Conservation (phyloP, 73 alveolate species). For the Uronychia setigera region DNA sequence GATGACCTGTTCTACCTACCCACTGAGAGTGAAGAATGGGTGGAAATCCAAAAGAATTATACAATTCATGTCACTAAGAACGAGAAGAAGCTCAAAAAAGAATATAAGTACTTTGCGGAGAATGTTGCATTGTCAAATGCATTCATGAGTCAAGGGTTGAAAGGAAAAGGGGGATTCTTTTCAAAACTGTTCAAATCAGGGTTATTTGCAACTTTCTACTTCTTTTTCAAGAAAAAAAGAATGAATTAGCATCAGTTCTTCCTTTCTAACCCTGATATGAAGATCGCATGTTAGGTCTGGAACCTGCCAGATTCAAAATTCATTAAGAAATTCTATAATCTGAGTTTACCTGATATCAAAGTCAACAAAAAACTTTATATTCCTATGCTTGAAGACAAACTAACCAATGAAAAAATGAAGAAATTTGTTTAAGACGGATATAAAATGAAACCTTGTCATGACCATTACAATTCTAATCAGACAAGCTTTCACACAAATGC, state of each 20-base stretch:
- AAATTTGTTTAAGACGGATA: background rate
- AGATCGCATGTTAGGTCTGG: slow-evolving; percentile 36
- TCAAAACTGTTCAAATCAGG: slow-evolving; percentile 1
- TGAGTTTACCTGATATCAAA: slow-evolving; percentile 27
- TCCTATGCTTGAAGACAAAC: slow-evolving; percentile 41
- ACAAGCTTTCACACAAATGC: background rate
- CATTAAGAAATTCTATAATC: slow-evolving; percentile 26
- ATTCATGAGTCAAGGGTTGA: background rate
- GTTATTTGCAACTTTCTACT: slow-evolving; percentile 36
- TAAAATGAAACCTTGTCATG: background rate
- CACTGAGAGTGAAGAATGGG: background rate
- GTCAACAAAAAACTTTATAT: slow-evolving; percentile 37
- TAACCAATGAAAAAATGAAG: slow-evolving; percentile 8
- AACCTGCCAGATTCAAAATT: slow-evolving; percentile 33
- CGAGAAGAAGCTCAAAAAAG: background rate
- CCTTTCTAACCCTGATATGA: slow-evolving; percentile 52
- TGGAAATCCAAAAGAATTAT: background rate
- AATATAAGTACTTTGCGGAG: background rate
- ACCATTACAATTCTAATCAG: background rate
- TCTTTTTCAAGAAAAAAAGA: slow-evolving; percentile 28
- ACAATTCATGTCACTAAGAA: background rate
- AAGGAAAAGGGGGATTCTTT: background rate
- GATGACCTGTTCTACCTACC: background rate
- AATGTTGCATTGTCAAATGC: background rate
- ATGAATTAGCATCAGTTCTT: slow-evolving; percentile 33